These are phyloP conservation scores for Inonotus hispidus DNA, from an alignment of 1,284 basidiomycete genomes.

Conservation along the genomic window DNA sequence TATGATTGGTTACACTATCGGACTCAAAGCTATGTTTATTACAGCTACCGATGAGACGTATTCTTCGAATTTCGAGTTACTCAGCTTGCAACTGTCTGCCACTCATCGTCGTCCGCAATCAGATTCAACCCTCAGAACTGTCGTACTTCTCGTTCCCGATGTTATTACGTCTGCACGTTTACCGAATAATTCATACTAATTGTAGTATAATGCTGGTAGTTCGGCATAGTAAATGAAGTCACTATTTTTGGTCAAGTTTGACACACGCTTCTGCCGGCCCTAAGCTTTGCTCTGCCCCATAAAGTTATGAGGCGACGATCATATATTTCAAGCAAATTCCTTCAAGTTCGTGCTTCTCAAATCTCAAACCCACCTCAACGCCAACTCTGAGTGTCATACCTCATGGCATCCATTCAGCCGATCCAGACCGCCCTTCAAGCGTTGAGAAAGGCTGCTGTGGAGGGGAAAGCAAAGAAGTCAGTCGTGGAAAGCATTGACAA, in stretches of 20 bases:
- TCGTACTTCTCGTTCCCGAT: too few species aligned
- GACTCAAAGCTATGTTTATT: too few species aligned
- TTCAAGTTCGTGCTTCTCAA: background rate
- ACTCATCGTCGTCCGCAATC: too few species aligned
- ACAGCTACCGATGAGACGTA: too few species aligned
- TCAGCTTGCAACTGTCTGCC: too few species aligned
- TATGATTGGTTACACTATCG: too few species aligned
- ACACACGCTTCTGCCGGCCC: constrained; percentile 2
- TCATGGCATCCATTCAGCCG: background rate
- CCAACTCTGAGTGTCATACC: background rate
- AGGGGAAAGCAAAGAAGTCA: constrained; percentile 16
- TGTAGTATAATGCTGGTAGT: too few species aligned
- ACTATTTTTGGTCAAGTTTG: background rate
- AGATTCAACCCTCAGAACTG: too few species aligned
- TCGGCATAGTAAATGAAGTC: background rate
- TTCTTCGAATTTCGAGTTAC: too few species aligned
- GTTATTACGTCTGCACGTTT: too few species aligned
- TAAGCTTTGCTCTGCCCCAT: background rate
- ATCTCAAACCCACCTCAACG: background rate
- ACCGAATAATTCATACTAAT: too few species aligned
- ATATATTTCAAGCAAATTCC: background rate
- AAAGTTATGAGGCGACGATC: background rate
- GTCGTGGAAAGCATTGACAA: constrained; percentile 16
- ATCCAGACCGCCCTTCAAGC: constrained; percentile 11
- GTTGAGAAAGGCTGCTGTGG: constrained; percentile 12